Base-by-base conservation (phyloP, 2,329 filamentous ascomycete genomes). In the Ophiostoma perfectum region DNA sequence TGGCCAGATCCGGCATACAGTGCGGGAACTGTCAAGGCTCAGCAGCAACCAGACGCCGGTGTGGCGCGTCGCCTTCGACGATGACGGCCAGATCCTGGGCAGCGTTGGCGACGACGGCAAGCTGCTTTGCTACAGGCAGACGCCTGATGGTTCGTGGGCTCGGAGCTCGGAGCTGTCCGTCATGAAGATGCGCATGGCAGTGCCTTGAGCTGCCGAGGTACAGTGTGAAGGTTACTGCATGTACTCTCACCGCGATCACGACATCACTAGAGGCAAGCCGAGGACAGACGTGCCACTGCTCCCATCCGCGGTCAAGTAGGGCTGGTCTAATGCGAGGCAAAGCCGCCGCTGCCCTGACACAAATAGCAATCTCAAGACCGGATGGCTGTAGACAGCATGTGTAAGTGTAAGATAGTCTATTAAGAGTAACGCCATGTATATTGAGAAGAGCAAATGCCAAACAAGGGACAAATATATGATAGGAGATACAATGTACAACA, bases 101-200 rank as follows among this genome's bases (percentile, higher is more conserved):
- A 90, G 88, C 55, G 90, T 90, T 1, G 90, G 90, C 3, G 91
- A 94, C 72, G 90, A 93, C 76, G 91, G 90, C 11, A 85, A 82
- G 75, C 74, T 89, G 69, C 78, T 87, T 73, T 86, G 86, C 70
- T 89, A 87, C 75, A 82, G 86, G 14, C 85, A 88, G 76, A 82
- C 80, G 58, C 84, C 85, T 0, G 82, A 83, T 69, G 85, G 85
- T 0, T 74, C 78, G 8, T 88, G 86, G 86, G 82, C 81, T 0
- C 85, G 86, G 77, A 87, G 85, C 73, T 84, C 84, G 0, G 85
- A 88, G 77, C 75, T 88, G 71, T 81, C 81, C 45, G 84, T 87
- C 77, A 81, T 84, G 74, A 86, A 85, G 77, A 80, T 83, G 71
- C 79, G 80, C 68, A 83, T 86, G 82, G 80, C 80, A 11, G 81